Conservation (phyloP, 192 early-diverging fungal species). For the Linnemannia hyalina region DNA sequence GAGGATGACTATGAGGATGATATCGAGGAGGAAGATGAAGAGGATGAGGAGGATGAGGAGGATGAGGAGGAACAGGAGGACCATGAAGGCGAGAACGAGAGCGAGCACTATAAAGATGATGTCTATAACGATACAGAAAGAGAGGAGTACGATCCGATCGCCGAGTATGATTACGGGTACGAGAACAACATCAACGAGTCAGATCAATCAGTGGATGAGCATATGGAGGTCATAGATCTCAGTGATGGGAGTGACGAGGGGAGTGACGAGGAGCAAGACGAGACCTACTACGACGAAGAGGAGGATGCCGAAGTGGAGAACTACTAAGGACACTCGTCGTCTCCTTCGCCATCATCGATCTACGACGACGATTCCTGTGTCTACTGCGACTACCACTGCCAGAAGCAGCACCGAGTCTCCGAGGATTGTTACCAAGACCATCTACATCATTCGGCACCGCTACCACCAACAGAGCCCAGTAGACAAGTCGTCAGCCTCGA, state of each 20-base stretch:
- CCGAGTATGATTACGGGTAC: neutral
- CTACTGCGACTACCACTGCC: neutral
- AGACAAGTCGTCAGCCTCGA: neutral
- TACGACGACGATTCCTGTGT: neutral
- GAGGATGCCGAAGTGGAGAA: neutral
- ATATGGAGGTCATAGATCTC: neutral
- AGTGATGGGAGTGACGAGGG: neutral
- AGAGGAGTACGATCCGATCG: conserved; percentile 16
- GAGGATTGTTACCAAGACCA: neutral
- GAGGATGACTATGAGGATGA: conserved; percentile 20
- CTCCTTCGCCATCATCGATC: neutral
- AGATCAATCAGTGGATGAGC: neutral
- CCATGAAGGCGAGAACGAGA: neutral
- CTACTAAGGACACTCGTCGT: neutral
- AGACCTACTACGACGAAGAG: neutral
- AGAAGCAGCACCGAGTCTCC: neutral
- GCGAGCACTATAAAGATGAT: neutral
- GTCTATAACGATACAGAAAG: neutral
- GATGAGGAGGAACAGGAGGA: neutral
- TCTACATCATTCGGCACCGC: neutral
- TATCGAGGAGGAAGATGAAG: neutral
- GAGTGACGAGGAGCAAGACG: neutral
- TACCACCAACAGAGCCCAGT: neutral
- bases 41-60: neutral
- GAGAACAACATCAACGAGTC: neutral